Percentiles rank a stretch among this genome's conserved stretches.
Conservation (phyloP, 441 rosid species). For the Erysimum pusillum region DNA sequence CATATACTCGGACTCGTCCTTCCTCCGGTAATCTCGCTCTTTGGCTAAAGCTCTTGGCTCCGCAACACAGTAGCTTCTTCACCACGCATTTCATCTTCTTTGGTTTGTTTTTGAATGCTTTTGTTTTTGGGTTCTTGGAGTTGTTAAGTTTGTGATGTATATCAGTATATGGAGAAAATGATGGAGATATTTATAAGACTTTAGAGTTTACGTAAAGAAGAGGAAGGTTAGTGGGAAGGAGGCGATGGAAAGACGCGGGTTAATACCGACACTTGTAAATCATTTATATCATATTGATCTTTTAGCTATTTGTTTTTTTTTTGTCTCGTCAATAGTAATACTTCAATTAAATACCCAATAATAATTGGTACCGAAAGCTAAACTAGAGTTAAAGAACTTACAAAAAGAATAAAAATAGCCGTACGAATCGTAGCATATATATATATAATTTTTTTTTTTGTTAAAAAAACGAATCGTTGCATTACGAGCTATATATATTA, state of each 20-base stretch:
- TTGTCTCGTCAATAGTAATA: too few species aligned
- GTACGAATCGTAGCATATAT: rapidly evolving
- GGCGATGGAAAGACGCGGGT: constrained; percentile 6
- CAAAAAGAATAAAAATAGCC: too few species aligned
- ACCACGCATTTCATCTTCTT: constrained; percentile 46
- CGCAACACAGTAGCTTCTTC: constrained; percentile 56
- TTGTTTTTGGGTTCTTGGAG: not conserved
- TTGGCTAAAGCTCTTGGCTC: constrained; percentile 47
- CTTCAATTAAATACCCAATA: too few species aligned
- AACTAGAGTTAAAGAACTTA: too few species aligned
- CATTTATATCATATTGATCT: not conserved
- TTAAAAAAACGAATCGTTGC: too few species aligned
- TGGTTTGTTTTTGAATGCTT: not conserved
- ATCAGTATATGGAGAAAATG: constrained; percentile 2
- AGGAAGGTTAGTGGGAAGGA: constrained; percentile 21
- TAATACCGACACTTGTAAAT: not conserved
- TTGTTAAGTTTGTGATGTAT: not conserved
- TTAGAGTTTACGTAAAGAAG: not conserved
- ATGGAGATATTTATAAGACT: constrained; percentile 4
- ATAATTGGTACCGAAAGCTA: too few species aligned
- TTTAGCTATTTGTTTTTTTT: too few species aligned
- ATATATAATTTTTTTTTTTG: too few species aligned
- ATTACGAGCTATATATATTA: too few species aligned
- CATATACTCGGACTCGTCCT: constrained; percentile 52
- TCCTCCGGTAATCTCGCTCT: constrained; percentile 27